Percentiles rank a stretch among this genome's conserved stretches.
phyloP scores from a whole-genome alignment of 192 early-diverging fungal genomes.

The Pecoramyces ruminantium region DNA sequence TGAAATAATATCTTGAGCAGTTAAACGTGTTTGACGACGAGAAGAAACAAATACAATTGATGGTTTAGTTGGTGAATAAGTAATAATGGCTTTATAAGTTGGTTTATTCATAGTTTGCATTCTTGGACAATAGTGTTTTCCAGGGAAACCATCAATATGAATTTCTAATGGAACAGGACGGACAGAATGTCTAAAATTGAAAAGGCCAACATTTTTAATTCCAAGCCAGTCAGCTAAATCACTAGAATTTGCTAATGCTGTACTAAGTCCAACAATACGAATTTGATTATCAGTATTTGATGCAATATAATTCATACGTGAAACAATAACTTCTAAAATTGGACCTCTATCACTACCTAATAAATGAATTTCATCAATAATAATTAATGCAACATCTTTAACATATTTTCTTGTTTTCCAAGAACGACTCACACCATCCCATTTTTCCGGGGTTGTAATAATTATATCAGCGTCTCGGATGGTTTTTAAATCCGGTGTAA shows the following conservation, averaged over 20 bases:
- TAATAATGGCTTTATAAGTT: conserved; percentile 81
- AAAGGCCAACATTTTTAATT: conserved; percentile 69
- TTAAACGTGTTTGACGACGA: conserved; percentile 86
- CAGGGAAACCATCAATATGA: conserved; percentile 90
- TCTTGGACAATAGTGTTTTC: conserved; percentile 91
- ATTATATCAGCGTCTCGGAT: conserved; percentile 86
- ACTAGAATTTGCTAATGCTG: conserved; percentile 86
- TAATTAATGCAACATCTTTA: conserved; percentile 67
- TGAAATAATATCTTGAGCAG: conserved; percentile 89
- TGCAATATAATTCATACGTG: conserved; percentile 93
- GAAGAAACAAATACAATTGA: conserved; percentile 98
- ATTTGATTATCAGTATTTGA: conserved; percentile 54
- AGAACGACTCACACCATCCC: conserved; percentile 90
- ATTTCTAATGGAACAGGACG: conserved; percentile 95
- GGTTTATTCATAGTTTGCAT: conserved; percentile 99
- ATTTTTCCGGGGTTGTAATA: conserved; percentile 95
- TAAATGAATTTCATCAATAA: conserved; percentile 97
- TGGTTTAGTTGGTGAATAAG: conserved; percentile 81
- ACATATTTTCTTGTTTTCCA: conserved; percentile 86
- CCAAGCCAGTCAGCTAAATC: conserved; percentile 95
- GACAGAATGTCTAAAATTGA: conserved; percentile 93
- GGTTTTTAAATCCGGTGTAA: conserved; percentile 75
- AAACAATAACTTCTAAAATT: conserved; percentile 93
- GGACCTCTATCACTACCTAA: conserved; percentile 93
- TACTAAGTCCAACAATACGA: conserved; percentile 88